A percentile compares a stretch with the other conserved stretches of the same genome.
phyloP scores from a whole-genome alignment of 2,329 filamentous ascomycete species.

The Nannizziopsis arthrosporioides region DNA sequence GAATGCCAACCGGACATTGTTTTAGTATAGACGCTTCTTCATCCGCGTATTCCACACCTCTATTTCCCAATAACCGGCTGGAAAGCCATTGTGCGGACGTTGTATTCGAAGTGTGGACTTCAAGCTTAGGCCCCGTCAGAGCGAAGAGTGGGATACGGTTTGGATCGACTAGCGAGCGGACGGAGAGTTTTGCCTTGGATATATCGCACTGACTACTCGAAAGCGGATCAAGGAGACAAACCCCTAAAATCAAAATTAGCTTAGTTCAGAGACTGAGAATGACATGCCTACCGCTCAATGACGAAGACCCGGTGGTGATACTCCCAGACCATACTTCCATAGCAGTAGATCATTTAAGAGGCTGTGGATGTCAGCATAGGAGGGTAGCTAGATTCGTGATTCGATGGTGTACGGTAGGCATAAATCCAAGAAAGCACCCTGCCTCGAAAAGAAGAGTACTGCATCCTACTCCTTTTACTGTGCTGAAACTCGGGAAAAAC shows the following conservation, averaged over 20 bases:
- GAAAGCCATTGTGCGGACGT: slow-evolving; percentile 31
- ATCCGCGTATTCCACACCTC: slow-evolving; percentile 12
- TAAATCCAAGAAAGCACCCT: no score
- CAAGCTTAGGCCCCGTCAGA: slow-evolving; percentile 31
- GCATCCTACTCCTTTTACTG: not conserved
- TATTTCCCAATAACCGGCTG: slow-evolving; percentile 27
- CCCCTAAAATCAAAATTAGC: slow-evolving; percentile 9
- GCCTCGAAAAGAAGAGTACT: no score
- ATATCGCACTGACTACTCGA: slow-evolving; percentile 26
- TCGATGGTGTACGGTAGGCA: no score
- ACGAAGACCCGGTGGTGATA: slow-evolving; percentile 1
- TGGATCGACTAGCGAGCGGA: slow-evolving; percentile 31
- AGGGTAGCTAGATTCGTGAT: not conserved
- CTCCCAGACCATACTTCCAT: slow-evolving; percentile 24
- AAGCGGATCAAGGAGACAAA: slow-evolving; percentile 24
- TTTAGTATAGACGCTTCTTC: slow-evolving; percentile 18
- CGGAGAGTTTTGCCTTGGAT: slow-evolving; percentile 23
- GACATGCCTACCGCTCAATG: not conserved
- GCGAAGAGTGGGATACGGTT: slow-evolving; percentile 32
- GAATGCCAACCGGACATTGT: slow-evolving; percentile 31
- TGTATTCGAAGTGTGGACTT: slow-evolving; percentile 27
- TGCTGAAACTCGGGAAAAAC: not conserved
- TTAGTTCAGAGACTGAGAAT: not conserved
- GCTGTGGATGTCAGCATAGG: not conserved
- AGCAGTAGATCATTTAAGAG: slow-evolving; percentile 6